phyloP scores from a whole-genome alignment of 129 eudicot species.

The carrot (Daucus carota) region DNA sequence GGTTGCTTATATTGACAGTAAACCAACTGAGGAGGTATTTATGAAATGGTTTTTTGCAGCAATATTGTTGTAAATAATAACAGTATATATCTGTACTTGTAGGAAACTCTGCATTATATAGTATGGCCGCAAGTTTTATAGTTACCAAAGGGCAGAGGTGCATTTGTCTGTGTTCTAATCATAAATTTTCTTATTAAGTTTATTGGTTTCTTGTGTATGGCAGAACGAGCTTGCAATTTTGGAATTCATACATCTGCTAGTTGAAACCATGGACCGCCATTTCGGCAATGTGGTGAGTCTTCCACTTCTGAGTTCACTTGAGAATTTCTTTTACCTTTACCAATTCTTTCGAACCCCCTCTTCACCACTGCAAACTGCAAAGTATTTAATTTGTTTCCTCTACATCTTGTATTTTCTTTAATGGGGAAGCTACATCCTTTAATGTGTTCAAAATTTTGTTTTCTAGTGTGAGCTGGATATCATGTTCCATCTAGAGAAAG shows the following conservation, averaged over 20 bases:
- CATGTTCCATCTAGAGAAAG: conserved; percentile 93
- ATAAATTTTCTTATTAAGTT: neutral
- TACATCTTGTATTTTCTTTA: neutral
- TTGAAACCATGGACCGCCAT: conserved; percentile 95
- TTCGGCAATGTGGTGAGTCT: conserved; percentile 82
- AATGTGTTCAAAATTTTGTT: neutral
- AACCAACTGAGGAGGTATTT: neutral
- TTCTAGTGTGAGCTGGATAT: conserved; percentile 87
- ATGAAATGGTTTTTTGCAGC: neutral
- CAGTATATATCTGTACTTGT: neutral
- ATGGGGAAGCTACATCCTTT: neutral
- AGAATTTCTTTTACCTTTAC: neutral
- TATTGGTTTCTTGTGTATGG: conserved; percentile 3
- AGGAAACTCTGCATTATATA: neutral
- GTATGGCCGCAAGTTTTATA: neutral
- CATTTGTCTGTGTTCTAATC: neutral
- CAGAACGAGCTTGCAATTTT: conserved; percentile 72
- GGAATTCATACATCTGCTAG: conserved; percentile 75
- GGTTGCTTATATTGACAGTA: neutral
- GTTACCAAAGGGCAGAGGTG: neutral
- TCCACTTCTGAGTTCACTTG: neutral
- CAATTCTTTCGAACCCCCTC: neutral
- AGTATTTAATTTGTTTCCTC: neutral
- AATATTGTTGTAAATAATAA: neutral
- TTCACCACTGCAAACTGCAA: neutral